Evolutionary conservation across 441 rosid genomes (phyloP), one percentile per base, ranked within the genome.

Genomic region (Mallotus japonicus): DNA sequence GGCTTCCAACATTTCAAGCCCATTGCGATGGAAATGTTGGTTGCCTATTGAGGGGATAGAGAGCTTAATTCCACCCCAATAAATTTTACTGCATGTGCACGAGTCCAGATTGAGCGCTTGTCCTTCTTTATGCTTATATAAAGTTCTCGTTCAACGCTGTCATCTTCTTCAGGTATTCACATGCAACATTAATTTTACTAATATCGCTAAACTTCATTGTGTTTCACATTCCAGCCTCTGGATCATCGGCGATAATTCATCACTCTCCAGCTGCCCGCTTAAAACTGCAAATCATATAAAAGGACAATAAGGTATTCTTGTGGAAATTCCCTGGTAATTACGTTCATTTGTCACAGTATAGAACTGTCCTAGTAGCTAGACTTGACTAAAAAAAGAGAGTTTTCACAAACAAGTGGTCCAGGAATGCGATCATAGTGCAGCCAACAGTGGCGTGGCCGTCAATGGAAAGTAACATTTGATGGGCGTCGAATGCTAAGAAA

Each of bases 1-100:
- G 84, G 84, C 79, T 78, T 83, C 84, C 82, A 72, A 71, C 61
- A 63, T 70, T 2, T 34, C 59, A 49, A 60, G 53, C 0, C 51
- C 1, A 28, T 28, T 28, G 69, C 70, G 3, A 14, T 51, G 71
- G 57, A 17, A 53, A 40, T 59, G 24, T 69, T 75, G 75, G 86
- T 58, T 24, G 8, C 68, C 71, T 11, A 0, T 49, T 16, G 71
- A 34, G 55, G 80, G 73, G 16, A 47, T 57, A 15, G 75, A 69
- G 65, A 19, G 67, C 80, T 71, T 83, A 50, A 24, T 74, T 68
- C 69, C 65, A 49, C 69, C 1, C 15, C 10, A 49, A 53, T 9
- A 32, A n/a, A 60, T 17, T 22, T 19, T 2, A 37, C 62, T 46
- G 22, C 44, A 59, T 62, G 57, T 62, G 60, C 53, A n/a, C 11